Conservation (phyloP, 495 filamentous ascomycete species). For the Barbatosphaeria neglecta region DNA sequence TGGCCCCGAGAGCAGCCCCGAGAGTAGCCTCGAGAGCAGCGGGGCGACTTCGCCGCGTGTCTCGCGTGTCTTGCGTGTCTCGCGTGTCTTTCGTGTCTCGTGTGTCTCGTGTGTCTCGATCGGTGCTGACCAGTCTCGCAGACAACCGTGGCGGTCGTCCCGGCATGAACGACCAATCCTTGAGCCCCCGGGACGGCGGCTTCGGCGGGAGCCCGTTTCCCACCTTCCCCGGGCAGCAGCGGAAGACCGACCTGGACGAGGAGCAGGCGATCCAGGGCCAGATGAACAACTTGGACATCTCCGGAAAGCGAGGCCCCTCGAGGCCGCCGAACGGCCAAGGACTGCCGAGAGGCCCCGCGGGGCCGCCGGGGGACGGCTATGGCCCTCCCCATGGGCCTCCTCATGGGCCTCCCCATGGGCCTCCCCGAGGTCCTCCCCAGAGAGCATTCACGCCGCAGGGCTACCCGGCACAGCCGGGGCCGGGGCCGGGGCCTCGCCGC, state of each 20-base stretch:
- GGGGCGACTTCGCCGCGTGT: too few species aligned
- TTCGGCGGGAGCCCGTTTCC: constrained; percentile 58
- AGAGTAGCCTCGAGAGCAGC: too few species aligned
- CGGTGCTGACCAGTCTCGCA: constrained; percentile 9
- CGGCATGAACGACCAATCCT: constrained; percentile 12
- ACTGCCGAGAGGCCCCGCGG: constrained; percentile 16
- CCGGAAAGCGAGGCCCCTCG: constrained; percentile 27
- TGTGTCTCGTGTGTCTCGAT: too few species aligned
- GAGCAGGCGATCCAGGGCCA: constrained; percentile 37
- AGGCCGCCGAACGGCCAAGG: constrained; percentile 18
- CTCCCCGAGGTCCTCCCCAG: constrained; percentile 23
- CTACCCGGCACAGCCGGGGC: too few species aligned
- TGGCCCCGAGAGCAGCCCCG: not conserved
- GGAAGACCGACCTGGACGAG: constrained; percentile 32
- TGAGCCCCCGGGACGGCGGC: constrained; percentile 33
- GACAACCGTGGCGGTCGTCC: constrained; percentile 17
- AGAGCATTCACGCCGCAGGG: constrained; percentile 21
- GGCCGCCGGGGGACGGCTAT: constrained; percentile 22
- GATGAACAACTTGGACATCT: constrained; percentile 49
- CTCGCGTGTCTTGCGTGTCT: too few species aligned
- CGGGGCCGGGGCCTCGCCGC: constrained; percentile 26
- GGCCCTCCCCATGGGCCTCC: too few species aligned
- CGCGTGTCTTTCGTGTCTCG: too few species aligned
- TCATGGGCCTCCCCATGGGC: too few species aligned
- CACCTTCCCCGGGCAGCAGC: constrained; percentile 43